Conservation (phyloP, 768 basidiomycete species). For the Lentinula raphanica region DNA sequence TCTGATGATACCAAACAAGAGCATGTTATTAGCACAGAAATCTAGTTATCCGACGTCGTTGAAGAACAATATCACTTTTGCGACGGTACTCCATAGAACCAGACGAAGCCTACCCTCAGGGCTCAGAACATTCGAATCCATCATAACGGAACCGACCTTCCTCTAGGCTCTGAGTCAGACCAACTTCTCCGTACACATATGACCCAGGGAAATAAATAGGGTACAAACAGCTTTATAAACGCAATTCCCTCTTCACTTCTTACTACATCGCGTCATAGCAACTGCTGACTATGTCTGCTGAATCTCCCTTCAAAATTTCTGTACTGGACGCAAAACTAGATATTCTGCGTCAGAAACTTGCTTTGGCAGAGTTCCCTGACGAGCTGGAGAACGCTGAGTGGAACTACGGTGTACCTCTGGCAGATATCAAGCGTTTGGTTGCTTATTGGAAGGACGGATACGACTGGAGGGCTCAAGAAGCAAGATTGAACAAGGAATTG, state of each 20-base stretch:
- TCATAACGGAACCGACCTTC: too few relatives aligned
- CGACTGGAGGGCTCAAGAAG: conserved; percentile 36
- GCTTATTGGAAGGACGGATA: conserved; percentile 37
- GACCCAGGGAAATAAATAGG: too few relatives aligned
- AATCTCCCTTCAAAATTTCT: conserved; percentile 13
- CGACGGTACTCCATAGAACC: too few relatives aligned
- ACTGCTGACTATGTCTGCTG: not conserved
- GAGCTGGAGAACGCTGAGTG: conserved; percentile 18
- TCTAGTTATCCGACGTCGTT: too few relatives aligned
- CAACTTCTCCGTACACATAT: too few relatives aligned
- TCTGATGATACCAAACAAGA: too few relatives aligned
- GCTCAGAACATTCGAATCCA: too few relatives aligned
- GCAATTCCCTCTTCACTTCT: too few relatives aligned
- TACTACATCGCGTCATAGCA: not conserved
- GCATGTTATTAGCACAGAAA: too few relatives aligned
- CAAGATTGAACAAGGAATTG: conserved; percentile 22
- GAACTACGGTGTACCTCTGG: conserved; percentile 38
- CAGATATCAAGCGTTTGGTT: conserved; percentile 34
- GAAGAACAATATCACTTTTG: too few relatives aligned
- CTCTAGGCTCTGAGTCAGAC: too few relatives aligned
- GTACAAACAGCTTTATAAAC: not conserved
- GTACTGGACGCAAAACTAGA: conserved; percentile 14
- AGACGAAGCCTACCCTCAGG: too few relatives aligned
- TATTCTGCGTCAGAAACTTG: conserved; percentile 15
- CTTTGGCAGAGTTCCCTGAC: conserved; percentile 16